A percentile compares a stretch with the other conserved stretches of the same genome.
Conservation (phyloP, 2,329 filamentous ascomycete genomes). For the Fusarium sp. region DNA sequence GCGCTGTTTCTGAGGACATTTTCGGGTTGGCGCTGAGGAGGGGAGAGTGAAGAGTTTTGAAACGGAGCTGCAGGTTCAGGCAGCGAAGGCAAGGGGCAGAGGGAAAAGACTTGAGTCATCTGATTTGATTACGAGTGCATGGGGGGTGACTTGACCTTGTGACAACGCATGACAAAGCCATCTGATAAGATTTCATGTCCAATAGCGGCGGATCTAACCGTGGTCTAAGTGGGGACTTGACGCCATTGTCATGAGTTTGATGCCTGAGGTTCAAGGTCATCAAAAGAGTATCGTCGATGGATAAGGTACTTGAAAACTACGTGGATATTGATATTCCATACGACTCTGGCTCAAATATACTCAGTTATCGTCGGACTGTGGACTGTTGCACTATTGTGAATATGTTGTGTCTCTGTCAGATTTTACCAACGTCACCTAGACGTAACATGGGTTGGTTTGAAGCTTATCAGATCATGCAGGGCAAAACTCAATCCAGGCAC, state of each 20-base stretch:
- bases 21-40: neutral
- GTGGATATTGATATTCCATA: too few species aligned
- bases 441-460: fast-evolving
- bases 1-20: constrained; percentile 26
- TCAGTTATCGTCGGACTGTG: too few species aligned
- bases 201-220: constrained; percentile 41
- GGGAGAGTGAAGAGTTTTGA: neutral
- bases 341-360: fast-evolving
- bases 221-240: constrained; percentile 13
- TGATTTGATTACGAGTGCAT: constrained; percentile 4
- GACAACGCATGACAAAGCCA: constrained; percentile 28
- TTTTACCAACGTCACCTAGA: neutral
- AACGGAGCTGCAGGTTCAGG: neutral
- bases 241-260: neutral
- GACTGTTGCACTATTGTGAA: too few species aligned
- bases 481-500: neutral
- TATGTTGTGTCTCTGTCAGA: neutral
- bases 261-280: neutral
- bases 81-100: neutral
- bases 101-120: neutral
- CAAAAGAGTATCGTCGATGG: fast-evolving
- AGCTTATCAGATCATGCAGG: neutral
- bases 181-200: constrained; percentile 41
- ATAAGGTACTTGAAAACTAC: neutral
- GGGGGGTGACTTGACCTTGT: constrained; percentile 15